These are phyloP conservation scores for Pseudonitzschia delicatissima DNA, from an alignment of 108 stramenopile species.

Conservation along the genomic window DNA sequence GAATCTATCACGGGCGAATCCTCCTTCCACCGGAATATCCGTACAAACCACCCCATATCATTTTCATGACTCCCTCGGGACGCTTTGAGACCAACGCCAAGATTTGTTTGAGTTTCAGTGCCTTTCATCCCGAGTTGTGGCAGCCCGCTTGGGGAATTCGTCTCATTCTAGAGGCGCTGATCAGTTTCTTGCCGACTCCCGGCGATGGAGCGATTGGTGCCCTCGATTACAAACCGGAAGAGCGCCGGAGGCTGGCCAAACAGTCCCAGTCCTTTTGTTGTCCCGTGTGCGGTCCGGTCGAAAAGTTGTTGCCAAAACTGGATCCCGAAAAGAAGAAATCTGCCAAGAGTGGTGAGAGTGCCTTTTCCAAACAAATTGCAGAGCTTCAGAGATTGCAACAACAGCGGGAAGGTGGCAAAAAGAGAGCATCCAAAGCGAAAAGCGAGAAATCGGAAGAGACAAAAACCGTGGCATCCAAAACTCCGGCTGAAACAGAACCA, in stretches of 20 bases:
- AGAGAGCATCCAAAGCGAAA: not conserved
- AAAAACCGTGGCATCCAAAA: not conserved
- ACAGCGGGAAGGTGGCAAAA: constrained; percentile 39
- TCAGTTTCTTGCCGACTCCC: constrained; percentile 93
- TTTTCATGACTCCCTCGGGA: constrained; percentile 94
- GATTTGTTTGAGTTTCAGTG: constrained; percentile 93
- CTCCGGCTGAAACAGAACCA: not conserved
- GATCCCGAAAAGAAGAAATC: constrained; percentile 21
- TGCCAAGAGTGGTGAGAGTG: constrained; percentile 8
- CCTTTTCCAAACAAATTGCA: constrained; percentile 78
- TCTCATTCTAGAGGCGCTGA: constrained; percentile 95
- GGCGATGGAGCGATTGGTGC: constrained; percentile 97
- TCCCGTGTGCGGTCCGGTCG: constrained; percentile 52
- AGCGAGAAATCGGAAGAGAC: not conserved
- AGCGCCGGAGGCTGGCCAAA: constrained; percentile 70
- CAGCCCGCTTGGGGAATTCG: constrained; percentile 94
- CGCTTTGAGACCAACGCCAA: constrained; percentile 94
- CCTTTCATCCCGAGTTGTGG: constrained; percentile 98
- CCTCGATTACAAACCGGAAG: constrained; percentile 82
- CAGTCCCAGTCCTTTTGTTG: constrained; percentile 55
- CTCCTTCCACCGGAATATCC: constrained; percentile 62
- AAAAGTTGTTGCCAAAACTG: constrained; percentile 52
- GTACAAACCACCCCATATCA: constrained; percentile 95
- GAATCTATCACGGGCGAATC: constrained; percentile 97
- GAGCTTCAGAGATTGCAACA: constrained; percentile 66